phyloP scores from a whole-genome alignment of 75 land plant species.

The Selaginella tamariscina region DNA sequence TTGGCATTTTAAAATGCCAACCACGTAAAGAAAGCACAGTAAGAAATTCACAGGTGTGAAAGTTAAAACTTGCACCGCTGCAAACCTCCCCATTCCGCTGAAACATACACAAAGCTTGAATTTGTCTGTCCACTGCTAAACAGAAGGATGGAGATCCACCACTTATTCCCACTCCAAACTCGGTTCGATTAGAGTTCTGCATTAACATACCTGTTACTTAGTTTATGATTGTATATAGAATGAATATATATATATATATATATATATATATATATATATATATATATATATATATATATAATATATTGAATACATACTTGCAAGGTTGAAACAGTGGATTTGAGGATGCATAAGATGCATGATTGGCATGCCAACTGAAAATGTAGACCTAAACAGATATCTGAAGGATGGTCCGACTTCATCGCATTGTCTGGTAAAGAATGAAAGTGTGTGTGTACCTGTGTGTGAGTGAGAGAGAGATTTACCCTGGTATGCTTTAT shows the following conservation, averaged over 20 bases:
- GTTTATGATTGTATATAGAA: too few species aligned
- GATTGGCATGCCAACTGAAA: conserved; percentile 60
- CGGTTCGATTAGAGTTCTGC: conserved; percentile 49
- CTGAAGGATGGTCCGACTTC: conserved; percentile 44
- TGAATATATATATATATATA: too few species aligned
- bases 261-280: too few species aligned
- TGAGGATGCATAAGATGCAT: conserved; percentile 43
- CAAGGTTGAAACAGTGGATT: conserved; percentile 41
- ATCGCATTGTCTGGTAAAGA: conserved; percentile 46
- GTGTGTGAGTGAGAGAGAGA: too few species aligned
- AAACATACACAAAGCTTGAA: conserved; percentile 43
- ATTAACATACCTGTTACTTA: too few species aligned
- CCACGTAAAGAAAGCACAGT: too few species aligned
- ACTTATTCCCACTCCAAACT: conserved; percentile 59
- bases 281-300: too few species aligned
- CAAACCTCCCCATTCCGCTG: conserved; percentile 54
- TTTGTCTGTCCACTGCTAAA: conserved; percentile 47
- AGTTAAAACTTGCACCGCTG: conserved; percentile 37
- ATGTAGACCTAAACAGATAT: conserved; percentile 34
- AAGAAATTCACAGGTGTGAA: too few species aligned
- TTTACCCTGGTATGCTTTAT: conserved; percentile 56
- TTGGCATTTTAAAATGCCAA: too few species aligned
- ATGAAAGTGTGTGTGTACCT: too few species aligned
- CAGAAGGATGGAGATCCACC: conserved; percentile 67
- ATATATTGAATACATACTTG: too few species aligned